Conservation (phyloP, 2,329 filamentous ascomycete species). For the Aspergillus tanneri region DNA sequence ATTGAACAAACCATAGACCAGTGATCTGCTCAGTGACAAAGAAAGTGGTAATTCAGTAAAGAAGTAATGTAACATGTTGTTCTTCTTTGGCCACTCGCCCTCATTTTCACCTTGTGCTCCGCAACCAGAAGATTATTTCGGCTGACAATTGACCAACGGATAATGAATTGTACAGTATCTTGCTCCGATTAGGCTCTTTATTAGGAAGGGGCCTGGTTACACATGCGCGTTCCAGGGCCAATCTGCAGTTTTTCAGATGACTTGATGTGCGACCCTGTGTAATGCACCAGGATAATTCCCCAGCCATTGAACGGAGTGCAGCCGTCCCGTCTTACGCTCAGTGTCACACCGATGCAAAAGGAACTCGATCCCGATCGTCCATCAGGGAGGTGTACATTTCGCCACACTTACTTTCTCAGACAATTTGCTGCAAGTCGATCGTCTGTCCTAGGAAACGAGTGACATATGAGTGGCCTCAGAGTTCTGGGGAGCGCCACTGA, state of each 20-base stretch:
- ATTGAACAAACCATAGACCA: too few species aligned
- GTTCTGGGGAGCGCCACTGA: not conserved
- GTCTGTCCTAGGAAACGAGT: not conserved
- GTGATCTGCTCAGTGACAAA: too few species aligned
- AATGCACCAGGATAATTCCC: slow-evolving; percentile 3
- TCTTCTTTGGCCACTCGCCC: not conserved
- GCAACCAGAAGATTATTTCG: not conserved
- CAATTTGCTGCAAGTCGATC: not conserved
- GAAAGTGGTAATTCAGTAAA: not conserved
- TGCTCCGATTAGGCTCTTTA: too few species aligned
- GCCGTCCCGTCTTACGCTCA: not conserved
- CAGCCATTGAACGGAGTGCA: slow-evolving; percentile 6
- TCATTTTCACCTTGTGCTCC: not conserved
- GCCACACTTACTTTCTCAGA: not conserved
- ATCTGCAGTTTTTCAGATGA: slow-evolving; percentile 5
- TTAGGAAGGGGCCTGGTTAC: not conserved
- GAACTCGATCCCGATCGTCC: slow-evolving; percentile 5
- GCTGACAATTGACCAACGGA: not conserved
- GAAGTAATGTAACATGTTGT: not conserved
- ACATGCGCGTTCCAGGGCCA: not conserved
- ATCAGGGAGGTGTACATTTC: not conserved
- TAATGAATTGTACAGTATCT: too few species aligned
- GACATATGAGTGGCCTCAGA: not conserved
- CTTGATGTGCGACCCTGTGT: slow-evolving; percentile 11
- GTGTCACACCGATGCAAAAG: too few species aligned